phyloP scores from a whole-genome alignment of 2,329 filamentous ascomycete species.

The Chlorencoelia australis region DNA sequence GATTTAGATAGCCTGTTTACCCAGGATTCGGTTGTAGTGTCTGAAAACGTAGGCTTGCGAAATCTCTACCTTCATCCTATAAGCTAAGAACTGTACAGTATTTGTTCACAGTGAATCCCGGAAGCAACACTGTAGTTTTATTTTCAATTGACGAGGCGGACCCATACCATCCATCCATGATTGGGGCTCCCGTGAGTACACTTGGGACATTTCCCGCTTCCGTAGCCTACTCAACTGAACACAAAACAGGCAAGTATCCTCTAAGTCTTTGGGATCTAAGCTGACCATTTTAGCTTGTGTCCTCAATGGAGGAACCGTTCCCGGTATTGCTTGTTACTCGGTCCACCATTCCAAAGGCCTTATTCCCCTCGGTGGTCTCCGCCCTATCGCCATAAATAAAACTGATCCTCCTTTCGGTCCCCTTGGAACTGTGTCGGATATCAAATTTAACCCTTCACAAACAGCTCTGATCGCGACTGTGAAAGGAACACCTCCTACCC shows the following conservation, averaged over 20 bases:
- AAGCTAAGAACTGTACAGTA: constrained; percentile 26
- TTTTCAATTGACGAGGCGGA: constrained; percentile 33
- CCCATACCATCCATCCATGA: constrained; percentile 34
- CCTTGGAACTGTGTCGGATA: constrained; percentile 46
- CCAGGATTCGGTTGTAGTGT: constrained; percentile 40
- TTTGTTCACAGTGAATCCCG: constrained; percentile 45
- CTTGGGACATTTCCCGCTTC: constrained; percentile 43
- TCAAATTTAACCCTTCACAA: constrained; percentile 47
- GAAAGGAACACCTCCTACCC: constrained; percentile 41
- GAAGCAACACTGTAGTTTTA: constrained; percentile 41
- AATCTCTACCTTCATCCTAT: neutral
- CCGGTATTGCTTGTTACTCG: constrained; percentile 35
- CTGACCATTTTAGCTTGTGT: constrained; percentile 32
- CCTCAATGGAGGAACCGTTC: constrained; percentile 32
- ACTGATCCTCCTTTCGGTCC: constrained; percentile 48
- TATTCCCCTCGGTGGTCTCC: constrained; percentile 33
- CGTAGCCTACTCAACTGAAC: constrained; percentile 36
- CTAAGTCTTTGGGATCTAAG: neutral
- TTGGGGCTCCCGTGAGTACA: constrained; percentile 34
- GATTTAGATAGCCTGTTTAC: constrained; percentile 41
- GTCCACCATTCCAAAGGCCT: constrained; percentile 32
- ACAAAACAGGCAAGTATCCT: constrained; percentile 24
- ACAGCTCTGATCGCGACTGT: constrained; percentile 42
- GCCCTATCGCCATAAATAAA: constrained; percentile 37
- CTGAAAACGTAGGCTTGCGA: constrained; percentile 22